Evolutionary conservation across 805 yeast genomes (phyloP).

Genomic region (Scheffersomyces ergatensis): DNA sequence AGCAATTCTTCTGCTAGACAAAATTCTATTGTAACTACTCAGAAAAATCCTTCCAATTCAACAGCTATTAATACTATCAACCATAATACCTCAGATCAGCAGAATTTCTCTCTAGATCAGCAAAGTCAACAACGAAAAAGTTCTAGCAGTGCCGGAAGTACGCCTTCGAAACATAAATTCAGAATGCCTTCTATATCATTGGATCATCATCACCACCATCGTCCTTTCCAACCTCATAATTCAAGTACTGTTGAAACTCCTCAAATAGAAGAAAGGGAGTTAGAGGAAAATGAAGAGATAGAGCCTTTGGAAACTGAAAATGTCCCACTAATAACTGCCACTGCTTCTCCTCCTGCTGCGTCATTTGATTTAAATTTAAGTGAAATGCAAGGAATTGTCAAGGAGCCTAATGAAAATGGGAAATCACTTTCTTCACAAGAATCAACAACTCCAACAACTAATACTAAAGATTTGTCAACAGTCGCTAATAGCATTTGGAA

Average conservation of each 20-base stretch:
- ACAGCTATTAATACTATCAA: background rate
- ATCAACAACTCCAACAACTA: background rate
- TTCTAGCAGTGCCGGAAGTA: constrained; percentile 2
- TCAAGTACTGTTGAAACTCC: constrained; percentile 5
- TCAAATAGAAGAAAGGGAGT: background rate
- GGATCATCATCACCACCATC: constrained; percentile 21
- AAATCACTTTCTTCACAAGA: background rate
- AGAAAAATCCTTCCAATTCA: background rate
- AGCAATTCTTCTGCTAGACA: background rate
- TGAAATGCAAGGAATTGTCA: constrained; percentile 53
- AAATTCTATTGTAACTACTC: background rate
- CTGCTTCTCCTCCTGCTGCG: constrained; percentile 6
- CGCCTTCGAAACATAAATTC: constrained; percentile 28
- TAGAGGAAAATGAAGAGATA: background rate
- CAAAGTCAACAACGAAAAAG: background rate
- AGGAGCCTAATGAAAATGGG: constrained; percentile 13
- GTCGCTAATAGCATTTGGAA: constrained; percentile 24
- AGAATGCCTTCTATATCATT: constrained; percentile 33
- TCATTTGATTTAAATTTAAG: constrained; percentile 46
- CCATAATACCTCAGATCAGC: background rate
- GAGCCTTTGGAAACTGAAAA: no score
- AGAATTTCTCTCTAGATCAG: background rate
- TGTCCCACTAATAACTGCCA: background rate
- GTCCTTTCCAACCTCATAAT: constrained; percentile 4
- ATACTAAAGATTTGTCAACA: background rate